Evolutionary conservation across 805 yeast species (phyloP).

Genomic region (Hanseniaspora guilliermondii): DNA sequence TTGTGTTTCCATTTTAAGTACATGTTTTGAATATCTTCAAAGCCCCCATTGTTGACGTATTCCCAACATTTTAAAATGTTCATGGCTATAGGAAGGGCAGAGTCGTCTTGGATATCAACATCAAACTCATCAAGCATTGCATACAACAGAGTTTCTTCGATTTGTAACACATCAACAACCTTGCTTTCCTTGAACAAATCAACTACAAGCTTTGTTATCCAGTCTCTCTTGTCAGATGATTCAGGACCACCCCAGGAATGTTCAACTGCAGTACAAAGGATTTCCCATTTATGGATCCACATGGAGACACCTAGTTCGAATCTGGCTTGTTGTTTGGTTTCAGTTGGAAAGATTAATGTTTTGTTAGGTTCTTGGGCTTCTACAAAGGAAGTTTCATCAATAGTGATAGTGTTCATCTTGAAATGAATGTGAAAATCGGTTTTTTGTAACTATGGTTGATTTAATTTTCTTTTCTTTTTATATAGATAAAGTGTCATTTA

Average conservation of each 20-base stretch:
- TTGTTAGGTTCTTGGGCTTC: conserved; percentile 36
- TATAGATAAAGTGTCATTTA: too few relatives aligned
- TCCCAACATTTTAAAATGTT: conserved; percentile 53
- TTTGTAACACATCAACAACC: conserved; percentile 59
- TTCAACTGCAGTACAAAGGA: conserved; percentile 74
- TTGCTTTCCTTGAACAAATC: conserved; percentile 57
- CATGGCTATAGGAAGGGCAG: conserved; percentile 63
- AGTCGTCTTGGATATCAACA: conserved; percentile 74
- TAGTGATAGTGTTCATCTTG: conserved; percentile 15
- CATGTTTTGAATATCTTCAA: conserved; percentile 42
- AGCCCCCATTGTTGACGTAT: conserved; percentile 46
- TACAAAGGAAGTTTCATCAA: conserved; percentile 39
- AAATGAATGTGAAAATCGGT: too few relatives aligned
- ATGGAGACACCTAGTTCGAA: conserved; percentile 89
- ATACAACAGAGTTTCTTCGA: conserved; percentile 73
- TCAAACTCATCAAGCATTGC: conserved; percentile 96
- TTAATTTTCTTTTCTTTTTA: too few relatives aligned
- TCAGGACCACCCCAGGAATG: conserved; percentile 94
- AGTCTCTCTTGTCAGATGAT: conserved; percentile 82
- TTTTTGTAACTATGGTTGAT: too few relatives aligned
- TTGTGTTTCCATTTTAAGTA: conserved; percentile 51
- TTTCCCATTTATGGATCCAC: conserved; percentile 87
- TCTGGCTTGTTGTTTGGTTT: conserved; percentile 55
- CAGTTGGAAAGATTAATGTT: conserved; percentile 38
- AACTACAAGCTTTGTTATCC: conserved; percentile 75